These are phyloP conservation scores for Mycena sanguinolenta DNA, from an alignment of 768 basidiomycete species.

Conservation along the genomic window DNA sequence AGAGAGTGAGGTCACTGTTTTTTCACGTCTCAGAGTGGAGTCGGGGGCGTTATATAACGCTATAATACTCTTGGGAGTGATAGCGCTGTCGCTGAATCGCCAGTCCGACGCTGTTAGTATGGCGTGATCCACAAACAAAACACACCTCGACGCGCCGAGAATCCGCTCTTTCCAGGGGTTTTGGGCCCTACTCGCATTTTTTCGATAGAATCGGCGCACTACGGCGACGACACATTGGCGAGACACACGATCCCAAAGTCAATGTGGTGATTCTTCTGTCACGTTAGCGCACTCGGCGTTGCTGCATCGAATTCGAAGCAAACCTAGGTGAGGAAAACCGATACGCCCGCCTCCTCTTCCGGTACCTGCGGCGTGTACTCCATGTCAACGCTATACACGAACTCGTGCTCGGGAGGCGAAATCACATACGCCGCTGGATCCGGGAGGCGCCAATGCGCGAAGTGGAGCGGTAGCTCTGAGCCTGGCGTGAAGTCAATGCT, in stretches of 20 bases:
- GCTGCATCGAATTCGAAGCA: not conserved
- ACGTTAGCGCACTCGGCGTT: not conserved
- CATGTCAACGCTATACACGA: slow-evolving; percentile 43
- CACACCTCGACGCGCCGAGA: too few species aligned
- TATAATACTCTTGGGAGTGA: too few species aligned
- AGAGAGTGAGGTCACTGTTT: too few species aligned
- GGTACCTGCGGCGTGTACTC: slow-evolving; percentile 35
- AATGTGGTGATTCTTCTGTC: slow-evolving; percentile 31
- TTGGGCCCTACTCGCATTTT: too few species aligned
- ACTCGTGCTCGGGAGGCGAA: slow-evolving; percentile 40
- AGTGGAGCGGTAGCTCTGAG: slow-evolving; percentile 42
- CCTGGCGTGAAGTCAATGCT: slow-evolving; percentile 40
- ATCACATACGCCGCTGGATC: slow-evolving; percentile 40
- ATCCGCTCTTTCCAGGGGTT: too few species aligned
- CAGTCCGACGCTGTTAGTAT: too few species aligned
- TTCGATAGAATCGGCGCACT: slow-evolving; percentile 1
- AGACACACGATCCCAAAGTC: too few species aligned
- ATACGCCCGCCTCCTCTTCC: slow-evolving; percentile 48
- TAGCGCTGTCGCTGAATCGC: too few species aligned
- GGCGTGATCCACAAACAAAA: too few species aligned
- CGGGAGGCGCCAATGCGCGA: slow-evolving; percentile 48
- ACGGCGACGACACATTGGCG: too few species aligned
- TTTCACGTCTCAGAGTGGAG: too few species aligned
- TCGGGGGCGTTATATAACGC: too few species aligned
- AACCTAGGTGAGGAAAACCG: slow-evolving; percentile 47